Evolutionary conservation across 495 filamentous ascomycete genomes (phyloP).

Genomic region (Parachaetomium inaequale): DNA sequence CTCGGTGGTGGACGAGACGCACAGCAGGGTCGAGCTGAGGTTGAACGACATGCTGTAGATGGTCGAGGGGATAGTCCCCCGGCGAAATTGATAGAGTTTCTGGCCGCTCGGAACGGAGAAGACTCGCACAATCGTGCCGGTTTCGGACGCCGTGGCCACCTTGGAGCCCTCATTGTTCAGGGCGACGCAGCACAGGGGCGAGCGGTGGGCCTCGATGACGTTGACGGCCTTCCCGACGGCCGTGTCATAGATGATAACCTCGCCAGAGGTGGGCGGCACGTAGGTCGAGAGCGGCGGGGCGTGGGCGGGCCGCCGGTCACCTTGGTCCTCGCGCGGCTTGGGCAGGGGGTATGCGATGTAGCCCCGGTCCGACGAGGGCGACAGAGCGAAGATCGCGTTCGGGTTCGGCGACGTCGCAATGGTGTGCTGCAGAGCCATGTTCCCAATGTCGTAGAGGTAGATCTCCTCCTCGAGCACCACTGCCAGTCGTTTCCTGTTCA

Average conservation of each 20-base stretch:
- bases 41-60: conserved; percentile 99
- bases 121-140: conserved; percentile 93
- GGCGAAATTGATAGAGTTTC: conserved; percentile 91
- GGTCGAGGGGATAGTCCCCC: conserved; percentile 86
- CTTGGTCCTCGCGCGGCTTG: conserved; percentile 59
- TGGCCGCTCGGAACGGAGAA: conserved; percentile 85
- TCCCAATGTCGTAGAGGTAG: conserved; percentile 96
- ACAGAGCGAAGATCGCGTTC: conserved; percentile 83
- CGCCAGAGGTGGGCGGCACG: conserved; percentile 80
- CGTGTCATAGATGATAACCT: conserved; percentile 88
- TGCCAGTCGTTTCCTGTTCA: conserved; percentile 90
- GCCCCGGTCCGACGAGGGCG: conserved; percentile 91
- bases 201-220: conserved; percentile 88
- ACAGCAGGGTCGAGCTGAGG: conserved; percentile 83
- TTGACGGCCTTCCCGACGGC: conserved; percentile 84
- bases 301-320: conserved; percentile 69
- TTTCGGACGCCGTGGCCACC: conserved; percentile 92
- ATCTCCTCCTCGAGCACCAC: conserved; percentile 93
- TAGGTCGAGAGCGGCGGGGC: conserved; percentile 73
- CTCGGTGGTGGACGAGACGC: conserved; percentile 91
- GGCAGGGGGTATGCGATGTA: conserved; percentile 91
- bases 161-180: conserved; percentile 91
- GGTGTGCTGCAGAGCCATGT: conserved; percentile 88
- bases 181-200: conserved; percentile 84
- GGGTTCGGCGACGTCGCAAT: conserved; percentile 93